Evolutionary conservation across 1,284 basidiomycete genomes (phyloP).

Genomic region (Peniophora sp.): DNA sequence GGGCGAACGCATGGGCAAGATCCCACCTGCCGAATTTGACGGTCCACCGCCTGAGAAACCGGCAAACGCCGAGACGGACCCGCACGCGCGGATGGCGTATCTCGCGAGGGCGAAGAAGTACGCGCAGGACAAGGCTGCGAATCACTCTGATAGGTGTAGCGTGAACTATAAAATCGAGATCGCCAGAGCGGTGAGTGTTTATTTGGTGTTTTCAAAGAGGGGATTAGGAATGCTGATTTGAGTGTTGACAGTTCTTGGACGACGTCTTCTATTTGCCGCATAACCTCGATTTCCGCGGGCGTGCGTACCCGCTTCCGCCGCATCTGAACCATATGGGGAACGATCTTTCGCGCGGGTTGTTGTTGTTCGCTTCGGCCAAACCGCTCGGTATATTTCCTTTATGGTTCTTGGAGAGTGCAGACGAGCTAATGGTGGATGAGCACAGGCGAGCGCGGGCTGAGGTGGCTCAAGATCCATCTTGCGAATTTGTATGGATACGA

Average conservation of each 20-base stretch:
- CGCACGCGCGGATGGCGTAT: slow-evolving; percentile 57
- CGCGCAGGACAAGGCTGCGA: slow-evolving; percentile 61
- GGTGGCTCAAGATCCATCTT: slow-evolving; percentile 87
- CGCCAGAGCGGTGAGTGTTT: slow-evolving; percentile 70
- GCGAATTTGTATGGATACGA: slow-evolving; percentile 93
- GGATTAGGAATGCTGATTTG: neutral
- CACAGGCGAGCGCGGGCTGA: slow-evolving; percentile 51
- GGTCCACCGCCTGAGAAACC: slow-evolving; percentile 60
- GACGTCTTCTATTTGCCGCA: slow-evolving; percentile 94
- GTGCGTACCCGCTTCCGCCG: slow-evolving; percentile 95
- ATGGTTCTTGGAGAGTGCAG: no score
- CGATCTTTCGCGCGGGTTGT: slow-evolving; percentile 85
- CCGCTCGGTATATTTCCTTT: slow-evolving; percentile 48
- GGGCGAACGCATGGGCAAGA: slow-evolving; percentile 66
- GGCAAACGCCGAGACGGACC: slow-evolving; percentile 56
- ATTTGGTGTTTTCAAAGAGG: neutral
- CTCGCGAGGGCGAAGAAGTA: slow-evolving; percentile 54
- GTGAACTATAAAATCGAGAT: slow-evolving; percentile 98
- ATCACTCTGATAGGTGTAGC: slow-evolving; percentile 87
- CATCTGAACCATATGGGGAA: slow-evolving; percentile 96
- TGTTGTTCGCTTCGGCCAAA: slow-evolving; percentile 80
- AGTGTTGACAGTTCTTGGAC: slow-evolving; percentile 55
- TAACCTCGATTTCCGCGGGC: slow-evolving; percentile 96
- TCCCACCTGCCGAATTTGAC: slow-evolving; percentile 64
- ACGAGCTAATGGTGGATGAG: no score